Percentiles rank a stretch among this genome's conserved stretches.
phyloP scores from a whole-genome alignment of 2,329 filamentous ascomycete species.

The Cercospora sp. region DNA sequence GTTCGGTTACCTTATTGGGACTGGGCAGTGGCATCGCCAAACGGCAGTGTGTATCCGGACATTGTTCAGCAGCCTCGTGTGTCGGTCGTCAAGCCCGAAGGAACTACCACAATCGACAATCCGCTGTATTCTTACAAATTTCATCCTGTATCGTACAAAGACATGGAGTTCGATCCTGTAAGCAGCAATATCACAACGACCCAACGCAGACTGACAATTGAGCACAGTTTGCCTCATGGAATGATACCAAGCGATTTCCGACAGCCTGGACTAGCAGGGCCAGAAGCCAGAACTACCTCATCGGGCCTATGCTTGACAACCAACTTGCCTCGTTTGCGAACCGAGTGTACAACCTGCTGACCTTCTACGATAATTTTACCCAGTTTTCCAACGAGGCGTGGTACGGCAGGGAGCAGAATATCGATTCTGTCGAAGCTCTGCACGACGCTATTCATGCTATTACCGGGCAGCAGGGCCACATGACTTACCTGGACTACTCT shows the following conservation, averaged over 20 bases:
- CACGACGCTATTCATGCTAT: slow-evolving; percentile 54
- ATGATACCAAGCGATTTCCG: slow-evolving; percentile 61
- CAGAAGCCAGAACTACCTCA: slow-evolving; percentile 60
- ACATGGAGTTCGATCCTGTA: slow-evolving; percentile 62
- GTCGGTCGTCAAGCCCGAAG: slow-evolving; percentile 37
- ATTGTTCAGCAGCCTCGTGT: slow-evolving; percentile 45
- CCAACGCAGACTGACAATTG: no score
- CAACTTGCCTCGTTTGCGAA: slow-evolving; percentile 56
- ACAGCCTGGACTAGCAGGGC: slow-evolving; percentile 45
- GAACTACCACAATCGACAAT: slow-evolving; percentile 37
- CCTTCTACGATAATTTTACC: slow-evolving; percentile 66
- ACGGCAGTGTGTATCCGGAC: slow-evolving; percentile 40
- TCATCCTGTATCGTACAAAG: slow-evolving; percentile 57
- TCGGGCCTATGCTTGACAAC: slow-evolving; percentile 54
- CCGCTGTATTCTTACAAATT: slow-evolving; percentile 40
- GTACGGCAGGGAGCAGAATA: slow-evolving; percentile 48
- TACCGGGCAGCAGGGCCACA: slow-evolving; percentile 63
- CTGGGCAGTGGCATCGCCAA: slow-evolving; percentile 45
- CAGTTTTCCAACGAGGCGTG: slow-evolving; percentile 69
- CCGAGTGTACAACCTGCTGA: slow-evolving; percentile 67
- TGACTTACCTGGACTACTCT: slow-evolving; percentile 68
- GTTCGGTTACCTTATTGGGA: slow-evolving; percentile 52
- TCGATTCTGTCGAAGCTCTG: slow-evolving; percentile 59
- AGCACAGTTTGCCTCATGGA: slow-evolving; percentile 59
- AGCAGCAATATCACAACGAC: no score